Evolutionary conservation across 768 basidiomycete species (phyloP).

Genomic region (Podaxis sp.): DNA sequence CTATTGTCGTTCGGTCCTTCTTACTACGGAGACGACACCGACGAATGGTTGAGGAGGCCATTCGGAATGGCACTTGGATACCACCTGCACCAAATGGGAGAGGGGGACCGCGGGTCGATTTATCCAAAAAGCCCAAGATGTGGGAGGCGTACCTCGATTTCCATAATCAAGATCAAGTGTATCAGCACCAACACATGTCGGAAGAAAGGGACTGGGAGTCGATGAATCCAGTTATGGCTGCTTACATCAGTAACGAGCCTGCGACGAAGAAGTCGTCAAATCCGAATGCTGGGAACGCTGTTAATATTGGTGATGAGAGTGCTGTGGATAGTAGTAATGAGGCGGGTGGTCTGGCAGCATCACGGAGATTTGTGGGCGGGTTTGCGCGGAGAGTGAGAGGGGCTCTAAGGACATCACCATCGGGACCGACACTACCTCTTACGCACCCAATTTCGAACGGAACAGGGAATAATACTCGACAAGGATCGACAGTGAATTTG

Average conservation of each 20-base stretch:
- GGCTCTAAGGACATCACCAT: background rate
- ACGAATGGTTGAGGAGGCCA: constrained; percentile 59
- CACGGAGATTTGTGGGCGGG: background rate
- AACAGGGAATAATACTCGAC: constrained; percentile 1
- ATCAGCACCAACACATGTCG: background rate
- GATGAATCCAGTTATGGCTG: constrained; percentile 20
- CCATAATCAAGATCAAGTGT: constrained; percentile 16
- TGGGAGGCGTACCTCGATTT: constrained; percentile 45
- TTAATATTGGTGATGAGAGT: background rate
- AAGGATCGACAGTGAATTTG: background rate
- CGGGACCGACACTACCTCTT: background rate
- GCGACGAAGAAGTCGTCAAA: background rate
- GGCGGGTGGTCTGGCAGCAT: background rate
- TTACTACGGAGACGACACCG: constrained; percentile 63
- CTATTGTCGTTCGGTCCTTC: constrained; percentile 65
- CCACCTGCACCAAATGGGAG: constrained; percentile 32
- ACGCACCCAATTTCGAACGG: background rate
- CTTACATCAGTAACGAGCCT: constrained; percentile 12
- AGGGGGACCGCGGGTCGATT: constrained; percentile 32
- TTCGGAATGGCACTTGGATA: constrained; percentile 62
- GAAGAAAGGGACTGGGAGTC: constrained; percentile 21
- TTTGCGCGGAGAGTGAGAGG: background rate
- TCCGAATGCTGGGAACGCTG: background rate
- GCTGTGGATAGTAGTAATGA: background rate
- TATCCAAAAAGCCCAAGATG: constrained; percentile 46